Base-by-base conservation (phyloP, 345 rosid genomes). In the Hypericum perforatum region DNA sequence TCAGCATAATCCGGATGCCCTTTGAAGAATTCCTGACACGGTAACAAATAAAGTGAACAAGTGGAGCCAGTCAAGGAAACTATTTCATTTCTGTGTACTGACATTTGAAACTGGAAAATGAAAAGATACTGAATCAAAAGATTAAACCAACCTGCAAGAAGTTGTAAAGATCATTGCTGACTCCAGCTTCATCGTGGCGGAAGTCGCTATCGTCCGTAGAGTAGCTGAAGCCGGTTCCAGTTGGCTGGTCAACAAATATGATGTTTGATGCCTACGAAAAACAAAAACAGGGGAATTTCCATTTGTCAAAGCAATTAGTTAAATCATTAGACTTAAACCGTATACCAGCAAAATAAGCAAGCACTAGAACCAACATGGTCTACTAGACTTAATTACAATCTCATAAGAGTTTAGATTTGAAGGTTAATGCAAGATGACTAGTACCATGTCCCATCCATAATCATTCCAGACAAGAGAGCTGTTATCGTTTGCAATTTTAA, bases 201-300 rank as follows among this genome's bases (percentile, higher is more conserved):
- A 82, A 40, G 66, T 87, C 96, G 7, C 41, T 39, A 7, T 5
- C 39, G 42, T 76, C 74, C 1, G 85, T 61, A 11, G 89, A 63
- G 46, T 78, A 84, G 53, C 94, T 84, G 64, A 94, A 94, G 41
- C 99, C 97, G 0, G 99, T 94, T 22, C 99, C 97, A 7, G 76
- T 67, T 0, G 87, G 99, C 68, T 86, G 99, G 60, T 94, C 99
- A 5, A 89, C 94, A 45, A 62, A 94, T 45, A 94, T 60, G 45
- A 94, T 45, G 61, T 89, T 86, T 0, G 97, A 85, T 16, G 61
- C 94, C 99, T 89, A 63, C 32, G 2, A 22, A 22, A 22, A 22
- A 22, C 32, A 22, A 22, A 22, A 22, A 22, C 32, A 22, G 32
- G 4, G 32, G 32, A 22, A 22, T 22, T 4, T 22, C 2, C 32